Evolutionary conservation across 75 land plant genomes (phyloP), one percentile per base, ranked within the genome.

Genomic region (Cupressus sempervirens): DNA sequence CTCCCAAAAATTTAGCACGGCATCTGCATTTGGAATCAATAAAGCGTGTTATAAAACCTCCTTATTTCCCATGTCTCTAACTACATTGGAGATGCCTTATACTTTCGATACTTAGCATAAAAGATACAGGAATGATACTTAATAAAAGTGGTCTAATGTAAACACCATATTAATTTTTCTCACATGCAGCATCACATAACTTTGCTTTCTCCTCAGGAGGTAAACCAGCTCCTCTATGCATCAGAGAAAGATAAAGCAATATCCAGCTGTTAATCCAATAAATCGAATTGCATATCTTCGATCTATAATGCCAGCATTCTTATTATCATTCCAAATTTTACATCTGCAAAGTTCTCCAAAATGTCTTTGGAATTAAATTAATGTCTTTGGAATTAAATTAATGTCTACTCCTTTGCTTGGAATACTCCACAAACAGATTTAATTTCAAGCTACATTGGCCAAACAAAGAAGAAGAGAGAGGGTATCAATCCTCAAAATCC

Each of bases 151-250:
- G 13, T 18, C 48, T 20, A 1, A 18, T 15, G 5, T 76, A n/a
- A 20, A 76, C 23, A 40, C 26, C 20, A 41, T 77, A 29, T 35
- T 75, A 75, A 15, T 75, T 75, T 85, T 92, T 91, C 84, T 91
- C 97, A 83, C 98, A 96, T 2, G 84, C 87, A 36, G 83, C 91
- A 83, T 95, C 94, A 89, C 98, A 96, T 15, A 96, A 83, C 80
- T 85, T 89, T 76, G 96, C 88, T 84, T 91, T 88, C 3, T 91
- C 90, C 86, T 93, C 93, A 77, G 91, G 90, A 20, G 98, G 98
- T 83, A 96, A 87, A 32, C 98, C 93, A 67, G 93, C 94, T 76
- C 88, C 94, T n/a, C 83, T 86, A 75, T 75, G 40, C 77, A 75
- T 75, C 41, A 35, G 38, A 68, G 35, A 80, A 76, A 41, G 80